These are phyloP conservation scores for Globisporangium canariense DNA, from an alignment of 352 stramenopile genomes.

Conservation along the genomic window DNA sequence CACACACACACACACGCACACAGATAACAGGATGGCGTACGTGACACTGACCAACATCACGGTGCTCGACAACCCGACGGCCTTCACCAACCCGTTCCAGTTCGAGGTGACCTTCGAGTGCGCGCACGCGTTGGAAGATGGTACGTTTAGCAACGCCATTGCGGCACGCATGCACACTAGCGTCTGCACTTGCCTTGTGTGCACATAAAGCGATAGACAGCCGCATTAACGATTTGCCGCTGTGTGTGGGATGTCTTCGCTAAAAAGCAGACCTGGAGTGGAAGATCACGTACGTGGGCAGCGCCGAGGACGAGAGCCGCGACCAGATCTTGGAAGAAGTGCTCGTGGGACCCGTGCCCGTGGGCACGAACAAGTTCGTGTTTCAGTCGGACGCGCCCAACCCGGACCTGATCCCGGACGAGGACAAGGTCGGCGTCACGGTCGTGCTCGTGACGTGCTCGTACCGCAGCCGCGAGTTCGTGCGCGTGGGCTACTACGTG, in stretches of 20 bases:
- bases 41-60: conserved; percentile 92
- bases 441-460: conserved; percentile 98
- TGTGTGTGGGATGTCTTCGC: conserved; percentile 7
- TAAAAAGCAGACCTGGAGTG: conserved; percentile 94
- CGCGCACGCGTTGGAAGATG: conserved; percentile 93
- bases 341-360: conserved; percentile 96
- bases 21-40: conserved; percentile 60
- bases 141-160: conserved; percentile 31
- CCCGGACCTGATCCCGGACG: conserved; percentile 88
- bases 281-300: conserved; percentile 99
- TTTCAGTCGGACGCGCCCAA: conserved; percentile 95
- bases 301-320: conserved; percentile 91
- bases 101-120: conserved; percentile 99
- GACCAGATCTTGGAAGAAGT: conserved; percentile 99
- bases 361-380: conserved; percentile 99
- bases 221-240: conserved; percentile 1
- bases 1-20: not conserved
- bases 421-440: conserved; percentile 98
- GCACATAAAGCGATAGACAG: not conserved
- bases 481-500: conserved; percentile 94
- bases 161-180: not conserved
- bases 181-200: not conserved
- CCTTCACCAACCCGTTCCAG: conserved; percentile 98
- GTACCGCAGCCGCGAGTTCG: conserved; percentile 97
- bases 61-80: conserved; percentile 98